These are phyloP conservation scores for Aspergillus sp. DNA, from an alignment of 2,329 filamentous ascomycete species.

Conservation along the genomic window DNA sequence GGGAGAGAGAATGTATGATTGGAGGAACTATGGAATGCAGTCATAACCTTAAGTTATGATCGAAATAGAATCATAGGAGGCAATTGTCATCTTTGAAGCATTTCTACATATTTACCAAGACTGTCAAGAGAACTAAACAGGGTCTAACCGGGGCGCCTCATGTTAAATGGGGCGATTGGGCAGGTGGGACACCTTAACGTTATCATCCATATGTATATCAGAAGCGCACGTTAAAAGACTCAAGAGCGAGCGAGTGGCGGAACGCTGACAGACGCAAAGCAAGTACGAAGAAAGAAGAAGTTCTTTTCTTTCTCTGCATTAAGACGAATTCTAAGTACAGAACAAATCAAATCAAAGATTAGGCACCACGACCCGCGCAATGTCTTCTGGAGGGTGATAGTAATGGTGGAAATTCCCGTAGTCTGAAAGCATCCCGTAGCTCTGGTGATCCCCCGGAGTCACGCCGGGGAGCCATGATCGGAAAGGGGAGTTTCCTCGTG, in stretches of 20 bases:
- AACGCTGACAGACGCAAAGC: background rate
- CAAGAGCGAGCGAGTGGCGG: background rate
- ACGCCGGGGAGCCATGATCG: conserved; percentile 34
- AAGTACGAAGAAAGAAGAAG: background rate
- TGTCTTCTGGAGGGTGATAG: conserved; percentile 4
- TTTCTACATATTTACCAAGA: background rate
- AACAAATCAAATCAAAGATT: background rate
- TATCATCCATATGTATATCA: background rate
- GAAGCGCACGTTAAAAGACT: background rate
- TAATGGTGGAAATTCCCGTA: conserved; percentile 23
- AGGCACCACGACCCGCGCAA: conserved; percentile 3
- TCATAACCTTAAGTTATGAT: background rate
- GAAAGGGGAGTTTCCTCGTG: conserved; percentile 32
- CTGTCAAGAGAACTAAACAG: background rate
- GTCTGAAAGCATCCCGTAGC: conserved; percentile 31
- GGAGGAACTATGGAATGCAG: background rate
- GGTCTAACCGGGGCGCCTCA: background rate
- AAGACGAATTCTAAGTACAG: background rate
- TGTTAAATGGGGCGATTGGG: background rate
- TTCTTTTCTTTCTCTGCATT: conserved; percentile 2
- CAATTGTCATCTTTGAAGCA: background rate
- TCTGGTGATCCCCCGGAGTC: conserved; percentile 32
- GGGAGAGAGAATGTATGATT: background rate
- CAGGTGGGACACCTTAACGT: background rate
- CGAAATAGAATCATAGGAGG: too few relatives aligned